Evolutionary conservation across 2,329 filamentous ascomycete species (phyloP).

Genomic region (Xylaria sp.): DNA sequence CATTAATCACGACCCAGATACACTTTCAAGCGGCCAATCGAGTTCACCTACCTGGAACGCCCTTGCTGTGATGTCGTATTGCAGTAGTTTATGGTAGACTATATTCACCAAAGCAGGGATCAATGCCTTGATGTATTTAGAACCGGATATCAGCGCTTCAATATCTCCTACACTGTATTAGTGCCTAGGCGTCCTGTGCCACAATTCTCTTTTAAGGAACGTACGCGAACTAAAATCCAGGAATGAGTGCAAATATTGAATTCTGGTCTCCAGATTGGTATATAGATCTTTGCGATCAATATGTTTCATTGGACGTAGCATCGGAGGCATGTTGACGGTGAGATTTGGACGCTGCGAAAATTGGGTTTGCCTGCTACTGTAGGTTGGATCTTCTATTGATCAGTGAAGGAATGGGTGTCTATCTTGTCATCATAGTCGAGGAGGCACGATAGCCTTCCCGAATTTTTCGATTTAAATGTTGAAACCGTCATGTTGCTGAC

Average conservation of each 20-base stretch:
- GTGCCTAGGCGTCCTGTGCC: constrained; percentile 7
- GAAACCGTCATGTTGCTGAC: constrained; percentile 1
- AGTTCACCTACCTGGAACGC: constrained; percentile 63
- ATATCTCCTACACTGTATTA: constrained; percentile 68
- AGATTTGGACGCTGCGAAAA: background rate
- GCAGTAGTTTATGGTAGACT: constrained; percentile 83
- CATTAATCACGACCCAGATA: background rate
- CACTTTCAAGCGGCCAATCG: background rate
- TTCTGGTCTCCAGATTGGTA: constrained; percentile 74
- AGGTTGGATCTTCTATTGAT: background rate
- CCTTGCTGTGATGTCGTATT: constrained; percentile 83
- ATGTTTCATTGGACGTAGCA: constrained; percentile 60
- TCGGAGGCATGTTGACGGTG: constrained; percentile 40
- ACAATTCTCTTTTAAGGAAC: constrained; percentile 42
- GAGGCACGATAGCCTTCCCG: background rate
- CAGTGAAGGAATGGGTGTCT: background rate
- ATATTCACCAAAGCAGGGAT: constrained; percentile 87
- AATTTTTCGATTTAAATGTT: constrained; percentile 20
- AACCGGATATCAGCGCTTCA: constrained; percentile 73
- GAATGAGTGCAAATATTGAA: constrained; percentile 79
- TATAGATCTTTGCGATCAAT: constrained; percentile 78
- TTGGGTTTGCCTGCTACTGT: background rate
- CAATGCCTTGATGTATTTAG: constrained; percentile 83
- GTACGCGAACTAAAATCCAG: constrained; percentile 78
- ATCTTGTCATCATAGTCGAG: constrained; percentile 7